Base-by-base conservation (phyloP, 257 asterid species). In the Rehmannia glutinosa region DNA sequence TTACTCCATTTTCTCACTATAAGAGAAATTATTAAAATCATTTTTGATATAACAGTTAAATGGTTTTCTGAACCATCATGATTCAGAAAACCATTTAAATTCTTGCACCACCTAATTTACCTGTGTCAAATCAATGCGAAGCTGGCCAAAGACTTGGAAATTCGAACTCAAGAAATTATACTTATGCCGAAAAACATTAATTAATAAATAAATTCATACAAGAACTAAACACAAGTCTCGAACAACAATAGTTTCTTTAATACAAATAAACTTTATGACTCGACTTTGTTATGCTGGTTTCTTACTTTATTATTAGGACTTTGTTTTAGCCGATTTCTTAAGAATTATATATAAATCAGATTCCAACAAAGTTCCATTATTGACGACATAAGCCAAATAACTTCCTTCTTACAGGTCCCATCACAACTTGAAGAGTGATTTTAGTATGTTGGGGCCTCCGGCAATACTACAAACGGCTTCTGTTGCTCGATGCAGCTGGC, bases 391-490 rank as follows among this genome's bases (percentile, higher is more conserved):
- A 33, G 55, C 68, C 56, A 21, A 16, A 39, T 13, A 50, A 51
- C 57, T 17, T n/a, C n/a, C n/a, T 41, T 15, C 20, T 47, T 9
- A 47, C 43, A 8, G 20, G 50, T 38, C 38, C 62, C 33, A 24
- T 17, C 47, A 28, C 56, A 57, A 36, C 46, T 46, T 10, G 1
- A 19, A 42, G 35, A 64, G 8, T 32, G 10, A 46, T 62, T 28
- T 15, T 9, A 62, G 41, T 27, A 45, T 17, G 12, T 28, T 17
- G 19, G 53, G 7, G 45, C 36, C 4, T 24, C 23, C 28, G 35
- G 69, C 56, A 28, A 17, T 25, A 46, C 62, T 74, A 94, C 75
- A 91, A 55, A 28, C 99, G 97, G 80, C 99, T 94, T 30, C 83
- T 80, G 33, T 78, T 78, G 82, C 83, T 80, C 3, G 2, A 23